Conservation (phyloP, 805 yeast species). For the Ascoidea asiatica region DNA sequence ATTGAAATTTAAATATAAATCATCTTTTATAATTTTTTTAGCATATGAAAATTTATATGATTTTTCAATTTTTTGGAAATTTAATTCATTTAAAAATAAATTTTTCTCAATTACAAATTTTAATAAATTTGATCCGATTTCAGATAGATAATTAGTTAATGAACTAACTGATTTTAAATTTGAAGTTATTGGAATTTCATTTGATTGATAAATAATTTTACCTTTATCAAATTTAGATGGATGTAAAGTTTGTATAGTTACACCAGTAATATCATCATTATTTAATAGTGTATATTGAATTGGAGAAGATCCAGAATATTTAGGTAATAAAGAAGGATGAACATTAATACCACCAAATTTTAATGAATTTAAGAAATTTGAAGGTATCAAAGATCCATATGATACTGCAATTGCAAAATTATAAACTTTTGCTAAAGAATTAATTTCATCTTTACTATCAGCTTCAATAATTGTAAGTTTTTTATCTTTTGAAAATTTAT, state of each 20-base stretch:
- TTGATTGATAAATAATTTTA: slow-evolving; percentile 45
- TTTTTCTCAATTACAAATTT: not conserved
- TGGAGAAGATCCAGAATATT: slow-evolving; percentile 81
- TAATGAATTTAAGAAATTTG: slow-evolving; percentile 30
- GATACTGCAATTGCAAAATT: slow-evolving; percentile 78
- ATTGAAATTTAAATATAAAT: not conserved
- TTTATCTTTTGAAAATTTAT: slow-evolving; percentile 21
- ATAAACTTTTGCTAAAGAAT: slow-evolving; percentile 12
- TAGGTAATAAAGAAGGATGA: slow-evolving; percentile 84
- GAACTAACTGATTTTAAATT: not conserved
- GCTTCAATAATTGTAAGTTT: slow-evolving; percentile 32
- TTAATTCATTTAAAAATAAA: too few relatives aligned
- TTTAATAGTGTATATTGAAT: slow-evolving; percentile 66
- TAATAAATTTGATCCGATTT: not conserved
- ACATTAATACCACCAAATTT: slow-evolving; percentile 70
- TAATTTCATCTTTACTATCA: slow-evolving; percentile 30
- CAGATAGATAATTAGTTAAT: not conserved
- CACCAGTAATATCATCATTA: slow-evolving; percentile 56
- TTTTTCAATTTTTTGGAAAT: too few relatives aligned
- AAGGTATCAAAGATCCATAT: slow-evolving; percentile 74
- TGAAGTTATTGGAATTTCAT: slow-evolving; percentile 10
- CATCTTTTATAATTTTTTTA: too few relatives aligned
- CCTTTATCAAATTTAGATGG: slow-evolving; percentile 83
- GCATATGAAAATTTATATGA: not conserved
- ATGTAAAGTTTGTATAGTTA: slow-evolving; percentile 79